Base-by-base conservation (phyloP, 495 filamentous ascomycete species). In the Letharia lupina region DNA sequence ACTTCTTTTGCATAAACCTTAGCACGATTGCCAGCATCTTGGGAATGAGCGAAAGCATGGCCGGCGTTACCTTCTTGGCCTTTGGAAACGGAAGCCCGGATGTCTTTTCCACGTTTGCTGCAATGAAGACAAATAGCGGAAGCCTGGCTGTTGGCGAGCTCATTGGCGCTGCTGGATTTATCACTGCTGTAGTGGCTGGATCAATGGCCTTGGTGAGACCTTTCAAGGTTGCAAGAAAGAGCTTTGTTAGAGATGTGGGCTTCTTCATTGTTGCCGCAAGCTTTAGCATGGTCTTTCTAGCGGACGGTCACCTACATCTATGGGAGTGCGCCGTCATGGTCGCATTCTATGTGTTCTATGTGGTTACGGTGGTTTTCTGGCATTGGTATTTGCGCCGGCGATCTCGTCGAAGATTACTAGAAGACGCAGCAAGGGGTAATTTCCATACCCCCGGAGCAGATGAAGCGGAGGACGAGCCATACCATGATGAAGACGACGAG, bases 51-150 rank as follows among this genome's bases (percentile, higher is more conserved):
- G 93, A 99, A 77, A 96, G 90, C 73, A 84, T 98, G 79, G 91
- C 95, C 0, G 95, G 95, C 35, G 95, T 98, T 23, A 99, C 95
- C 2, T 96, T 99, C 70, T 80, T 98, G 61, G 95, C 95, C 6
- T 94, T 99, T 75, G 95, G 95, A 62, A 99, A 99, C 77, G 95
- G 95, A n/a, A 97, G 93, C 69, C 95, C 95, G 0, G 95, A 99
- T 76, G 93, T 99, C 23, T 99, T 99, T 75, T 96, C 91, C 48
- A 99, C 95, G 4, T 97, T 98, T 73, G 95, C 93, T 40, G 95
- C 95, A 65, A 98, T 99, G 93, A 87, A 87, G 73, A 94, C 93
- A 37, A 90, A 98, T 70, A 96, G 91, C 71, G 95, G 92, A 5
- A 96, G 93, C 76, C 82, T 99, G 76, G 95, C 95, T 1, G 86